Evolutionary conservation across 139 green algal species (phyloP).

Genomic region (Picochlorum sp.): DNA sequence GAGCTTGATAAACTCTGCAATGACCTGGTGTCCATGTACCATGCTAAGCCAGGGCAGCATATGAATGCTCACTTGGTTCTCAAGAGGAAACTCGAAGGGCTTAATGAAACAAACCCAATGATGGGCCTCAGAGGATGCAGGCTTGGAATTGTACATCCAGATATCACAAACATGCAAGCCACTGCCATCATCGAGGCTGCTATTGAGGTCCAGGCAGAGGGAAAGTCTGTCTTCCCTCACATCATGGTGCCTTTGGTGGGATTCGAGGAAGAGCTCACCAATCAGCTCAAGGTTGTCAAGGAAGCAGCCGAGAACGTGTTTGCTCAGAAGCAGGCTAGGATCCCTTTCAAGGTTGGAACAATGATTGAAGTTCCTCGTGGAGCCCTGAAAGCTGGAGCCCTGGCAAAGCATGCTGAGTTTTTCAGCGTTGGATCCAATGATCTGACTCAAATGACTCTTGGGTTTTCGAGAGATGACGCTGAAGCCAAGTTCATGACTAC

Average conservation of each 20-base stretch:
- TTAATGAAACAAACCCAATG: slow-evolving; percentile 80
- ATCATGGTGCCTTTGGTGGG: slow-evolving; percentile 92
- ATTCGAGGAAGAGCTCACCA: slow-evolving; percentile 52
- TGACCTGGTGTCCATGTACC: slow-evolving; percentile 26
- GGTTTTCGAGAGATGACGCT: slow-evolving; percentile 79
- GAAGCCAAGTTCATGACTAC: slow-evolving; percentile 74
- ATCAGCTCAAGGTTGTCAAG: slow-evolving; percentile 46
- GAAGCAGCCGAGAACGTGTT: slow-evolving; percentile 37
- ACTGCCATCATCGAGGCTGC: slow-evolving; percentile 81
- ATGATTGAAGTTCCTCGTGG: slow-evolving; percentile 92
- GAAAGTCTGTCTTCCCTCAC: slow-evolving; percentile 45
- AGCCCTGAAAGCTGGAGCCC: slow-evolving; percentile 60
- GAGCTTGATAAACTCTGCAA: slow-evolving; percentile 41
- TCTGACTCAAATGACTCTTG: slow-evolving; percentile 81
- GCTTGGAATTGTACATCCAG: slow-evolving; percentile 79
- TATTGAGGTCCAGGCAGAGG: slow-evolving; percentile 37
- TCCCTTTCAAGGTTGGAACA: slow-evolving; percentile 65
- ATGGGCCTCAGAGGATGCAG: slow-evolving; percentile 81
- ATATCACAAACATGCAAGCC: slow-evolving; percentile 71
- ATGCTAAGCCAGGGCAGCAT: background rate
- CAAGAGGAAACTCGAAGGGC: slow-evolving; percentile 49
- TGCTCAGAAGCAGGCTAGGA: slow-evolving; percentile 16
- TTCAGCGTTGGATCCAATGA: slow-evolving; percentile 94
- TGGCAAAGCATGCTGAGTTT: slow-evolving; percentile 77
- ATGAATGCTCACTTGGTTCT: slow-evolving; percentile 29